These are phyloP conservation scores for Cymbopogon citratus DNA, from an alignment of 176 grass and related monocot genomes.

Conservation along the genomic window DNA sequence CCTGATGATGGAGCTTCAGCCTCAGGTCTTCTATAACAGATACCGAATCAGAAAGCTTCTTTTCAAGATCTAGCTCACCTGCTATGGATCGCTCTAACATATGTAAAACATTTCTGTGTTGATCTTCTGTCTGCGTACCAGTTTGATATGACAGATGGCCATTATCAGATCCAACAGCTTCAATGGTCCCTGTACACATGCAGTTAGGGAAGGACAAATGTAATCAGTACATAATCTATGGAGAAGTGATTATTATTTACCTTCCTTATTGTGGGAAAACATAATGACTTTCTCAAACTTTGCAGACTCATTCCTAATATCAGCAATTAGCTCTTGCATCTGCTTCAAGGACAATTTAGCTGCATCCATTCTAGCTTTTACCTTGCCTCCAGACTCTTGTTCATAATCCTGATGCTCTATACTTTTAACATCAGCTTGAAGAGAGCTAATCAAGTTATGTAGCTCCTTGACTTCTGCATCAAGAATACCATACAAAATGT, in stretches of 20 bases:
- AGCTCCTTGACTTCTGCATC: slow-evolving; percentile 78
- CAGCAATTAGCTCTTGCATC: slow-evolving; percentile 63
- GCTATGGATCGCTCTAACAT: slow-evolving; percentile 88
- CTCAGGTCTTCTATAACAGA: slow-evolving; percentile 57
- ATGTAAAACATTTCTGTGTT: slow-evolving; percentile 69
- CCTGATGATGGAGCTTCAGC: slow-evolving; percentile 40
- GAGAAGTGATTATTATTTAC: slow-evolving; percentile 42
- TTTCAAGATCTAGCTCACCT: slow-evolving; percentile 86
- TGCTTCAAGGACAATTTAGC: slow-evolving; percentile 52
- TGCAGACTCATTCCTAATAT: slow-evolving; percentile 60
- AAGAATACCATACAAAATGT: slow-evolving; percentile 53
- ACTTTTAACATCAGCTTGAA: slow-evolving; percentile 61
- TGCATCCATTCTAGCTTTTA: slow-evolving; percentile 49
- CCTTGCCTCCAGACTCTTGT: slow-evolving; percentile 45
- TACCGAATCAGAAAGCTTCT: slow-evolving; percentile 64
- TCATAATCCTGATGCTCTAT: slow-evolving; percentile 29
- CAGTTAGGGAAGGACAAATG: slow-evolving; percentile 31
- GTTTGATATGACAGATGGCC: slow-evolving; percentile 37
- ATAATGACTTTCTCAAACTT: slow-evolving; percentile 57
- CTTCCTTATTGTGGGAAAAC: slow-evolving; percentile 38
- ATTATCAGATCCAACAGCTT: slow-evolving; percentile 39
- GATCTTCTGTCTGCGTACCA: slow-evolving; percentile 41
- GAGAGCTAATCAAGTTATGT: slow-evolving; percentile 51
- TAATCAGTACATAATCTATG: not conserved
- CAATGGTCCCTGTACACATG: slow-evolving; percentile 39